A percentile compares a stretch with the other conserved stretches of the same genome.
Conservation (phyloP, 108 stramenopile genomes). For the Pseudonitzschia multiseries region DNA sequence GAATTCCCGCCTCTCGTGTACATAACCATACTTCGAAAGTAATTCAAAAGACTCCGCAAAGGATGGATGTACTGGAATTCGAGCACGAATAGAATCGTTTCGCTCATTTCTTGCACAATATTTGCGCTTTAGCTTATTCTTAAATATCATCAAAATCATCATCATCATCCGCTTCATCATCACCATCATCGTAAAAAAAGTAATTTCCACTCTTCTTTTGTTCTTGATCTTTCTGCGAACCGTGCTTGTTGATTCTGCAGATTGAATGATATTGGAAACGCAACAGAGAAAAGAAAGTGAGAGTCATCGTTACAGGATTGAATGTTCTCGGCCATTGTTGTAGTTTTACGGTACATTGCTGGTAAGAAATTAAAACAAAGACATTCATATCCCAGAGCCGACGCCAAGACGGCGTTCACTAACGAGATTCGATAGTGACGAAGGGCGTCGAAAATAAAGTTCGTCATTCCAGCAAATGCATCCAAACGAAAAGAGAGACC, state of each 20-base stretch:
- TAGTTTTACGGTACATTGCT: background rate
- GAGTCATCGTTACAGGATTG: constrained; percentile 1
- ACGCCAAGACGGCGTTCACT: constrained; percentile 60
- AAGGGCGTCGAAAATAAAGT: constrained; percentile 40
- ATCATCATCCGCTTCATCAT: constrained; percentile 55
- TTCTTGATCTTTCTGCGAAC: constrained; percentile 94
- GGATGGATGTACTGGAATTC: too few species aligned
- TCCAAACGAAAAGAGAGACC: background rate
- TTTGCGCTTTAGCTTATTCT: too few species aligned
- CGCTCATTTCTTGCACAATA: too few species aligned
- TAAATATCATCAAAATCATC: constrained; percentile 54
- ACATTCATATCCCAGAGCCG: constrained; percentile 57
- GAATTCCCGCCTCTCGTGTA: too few species aligned
- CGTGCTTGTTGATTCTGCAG: constrained; percentile 90
- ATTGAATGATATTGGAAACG: constrained; percentile 1
- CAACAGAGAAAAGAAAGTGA: constrained; percentile 15
- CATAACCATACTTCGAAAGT: too few species aligned
- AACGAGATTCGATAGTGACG: constrained; percentile 9
- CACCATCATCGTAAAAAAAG: constrained; percentile 96
- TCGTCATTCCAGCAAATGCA: constrained; percentile 55
- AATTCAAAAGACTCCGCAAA: too few species aligned
- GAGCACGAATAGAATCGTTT: too few species aligned
- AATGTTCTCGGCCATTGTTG: background rate
- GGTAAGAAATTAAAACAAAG: constrained; percentile 83
- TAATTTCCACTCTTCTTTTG: constrained; percentile 97